Percentiles rank a stretch among this genome's conserved stretches.
phyloP scores from a whole-genome alignment of 768 basidiomycete species.

The Trametes cingulata region DNA sequence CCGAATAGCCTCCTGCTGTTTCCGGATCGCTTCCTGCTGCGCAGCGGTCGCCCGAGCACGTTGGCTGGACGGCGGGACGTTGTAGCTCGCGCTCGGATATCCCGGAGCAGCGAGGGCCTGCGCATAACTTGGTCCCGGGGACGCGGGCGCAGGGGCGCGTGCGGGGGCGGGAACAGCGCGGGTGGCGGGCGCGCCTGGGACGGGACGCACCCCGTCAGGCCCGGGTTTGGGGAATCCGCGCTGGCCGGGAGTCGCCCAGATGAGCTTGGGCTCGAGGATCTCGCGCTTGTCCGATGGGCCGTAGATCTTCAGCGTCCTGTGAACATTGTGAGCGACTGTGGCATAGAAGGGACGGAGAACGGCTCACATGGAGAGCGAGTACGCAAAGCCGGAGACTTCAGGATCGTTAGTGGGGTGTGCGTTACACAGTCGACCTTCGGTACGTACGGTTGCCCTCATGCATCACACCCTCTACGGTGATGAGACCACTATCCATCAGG shows the following conservation, averaged over 20 bases:
- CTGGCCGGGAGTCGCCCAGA: slow-evolving; percentile 75
- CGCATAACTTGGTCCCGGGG: neutral
- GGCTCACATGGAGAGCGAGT: slow-evolving; percentile 63
- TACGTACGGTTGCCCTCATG: slow-evolving; percentile 66
- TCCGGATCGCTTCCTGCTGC: slow-evolving; percentile 41
- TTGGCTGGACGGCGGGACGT: slow-evolving; percentile 6
- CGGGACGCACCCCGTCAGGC: slow-evolving; percentile 12
- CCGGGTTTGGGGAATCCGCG: slow-evolving; percentile 49
- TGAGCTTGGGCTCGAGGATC: slow-evolving; percentile 62
- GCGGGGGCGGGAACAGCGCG: neutral
- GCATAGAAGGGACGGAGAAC: neutral
- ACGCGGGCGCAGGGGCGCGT: slow-evolving; percentile 1
- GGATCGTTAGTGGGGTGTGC: neutral
- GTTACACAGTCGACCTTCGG: neutral
- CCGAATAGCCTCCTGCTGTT: slow-evolving; percentile 40
- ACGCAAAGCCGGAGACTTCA: slow-evolving; percentile 39
- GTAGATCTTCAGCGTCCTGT: slow-evolving; percentile 70
- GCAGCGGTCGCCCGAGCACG: neutral
- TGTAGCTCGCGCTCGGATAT: neutral
- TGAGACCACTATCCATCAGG: slow-evolving; percentile 59
- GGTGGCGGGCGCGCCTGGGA: slow-evolving; percentile 21
- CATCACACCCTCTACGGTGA: slow-evolving; percentile 74
- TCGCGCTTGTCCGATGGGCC: slow-evolving; percentile 61
- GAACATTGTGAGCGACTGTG: neutral
- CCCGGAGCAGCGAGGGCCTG: neutral